A percentile compares a stretch with the other conserved stretches of the same genome.
phyloP scores from a whole-genome alignment of 164 flowering plant genomes.

The Sedum album region DNA sequence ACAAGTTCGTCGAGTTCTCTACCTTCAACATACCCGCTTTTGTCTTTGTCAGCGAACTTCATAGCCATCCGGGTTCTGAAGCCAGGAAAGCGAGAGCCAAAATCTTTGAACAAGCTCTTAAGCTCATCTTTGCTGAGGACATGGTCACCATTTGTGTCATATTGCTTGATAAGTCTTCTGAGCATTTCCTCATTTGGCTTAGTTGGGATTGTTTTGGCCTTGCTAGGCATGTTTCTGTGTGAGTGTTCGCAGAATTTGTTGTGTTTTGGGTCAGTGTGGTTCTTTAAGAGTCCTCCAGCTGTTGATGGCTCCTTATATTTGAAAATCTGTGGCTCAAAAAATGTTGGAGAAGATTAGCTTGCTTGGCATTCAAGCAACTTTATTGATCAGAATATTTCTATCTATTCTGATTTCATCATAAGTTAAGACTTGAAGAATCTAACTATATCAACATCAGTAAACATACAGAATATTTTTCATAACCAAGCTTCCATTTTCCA shows the following conservation, averaged over 20 bases:
- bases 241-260: background rate
- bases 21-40: background rate
- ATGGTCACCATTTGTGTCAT: background rate
- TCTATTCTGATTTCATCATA: background rate
- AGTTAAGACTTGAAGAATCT: no score
- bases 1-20: background rate
- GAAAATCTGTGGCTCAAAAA: background rate
- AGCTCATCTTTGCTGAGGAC: background rate
- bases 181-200: background rate
- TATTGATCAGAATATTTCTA: background rate
- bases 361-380: background rate
- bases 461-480: no score
- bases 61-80: background rate
- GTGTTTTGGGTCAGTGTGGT: background rate
- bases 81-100: conserved; percentile 1
- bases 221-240: background rate
- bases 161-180: background rate
- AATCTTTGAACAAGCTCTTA: background rate
- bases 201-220: background rate
- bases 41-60: background rate
- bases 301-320: background rate
- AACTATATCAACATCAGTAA: no score
- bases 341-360: conserved; percentile 1
- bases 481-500: no score
- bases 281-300: background rate